Conservation (phyloP, 495 filamentous ascomycete species). For the Niebla homalea region DNA sequence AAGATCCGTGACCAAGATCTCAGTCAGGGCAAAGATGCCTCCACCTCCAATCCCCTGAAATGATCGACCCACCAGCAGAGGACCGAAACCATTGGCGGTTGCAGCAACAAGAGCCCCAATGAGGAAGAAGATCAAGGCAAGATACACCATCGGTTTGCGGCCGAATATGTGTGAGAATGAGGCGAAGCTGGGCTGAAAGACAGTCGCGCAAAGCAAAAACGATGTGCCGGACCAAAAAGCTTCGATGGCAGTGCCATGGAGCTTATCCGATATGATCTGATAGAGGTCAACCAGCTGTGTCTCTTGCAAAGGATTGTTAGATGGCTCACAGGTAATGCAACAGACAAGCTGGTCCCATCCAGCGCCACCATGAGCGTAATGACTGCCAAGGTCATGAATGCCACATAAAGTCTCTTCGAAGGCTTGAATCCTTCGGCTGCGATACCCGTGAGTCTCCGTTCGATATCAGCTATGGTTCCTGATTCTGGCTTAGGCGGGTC, state of each 20-base stretch:
- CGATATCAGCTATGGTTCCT: not conserved
- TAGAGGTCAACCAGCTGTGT: not conserved
- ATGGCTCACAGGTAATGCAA: conserved; percentile 50
- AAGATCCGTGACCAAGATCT: conserved; percentile 54
- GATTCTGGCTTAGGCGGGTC: no score
- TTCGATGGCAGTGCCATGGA: conserved; percentile 41
- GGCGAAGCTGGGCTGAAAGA: conserved; percentile 38
- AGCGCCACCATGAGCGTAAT: conserved; percentile 56
- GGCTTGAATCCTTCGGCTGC: conserved; percentile 14
- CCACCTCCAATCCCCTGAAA: conserved; percentile 65
- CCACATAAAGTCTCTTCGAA: conserved; percentile 14
- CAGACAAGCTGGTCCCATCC: conserved; percentile 61
- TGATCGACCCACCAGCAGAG: conserved; percentile 49
- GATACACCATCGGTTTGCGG: conserved; percentile 25
- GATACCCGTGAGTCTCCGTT: conserved; percentile 4
- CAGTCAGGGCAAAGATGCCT: conserved; percentile 48
- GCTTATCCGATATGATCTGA: conserved; percentile 28
- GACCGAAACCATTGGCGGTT: conserved; percentile 39
- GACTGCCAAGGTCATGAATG: conserved; percentile 42
- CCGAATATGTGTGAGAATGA: conserved; percentile 22
- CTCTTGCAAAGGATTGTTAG: not conserved
- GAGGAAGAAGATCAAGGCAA: conserved; percentile 21
- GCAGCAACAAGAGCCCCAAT: conserved; percentile 22
- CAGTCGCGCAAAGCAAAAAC: conserved; percentile 37
- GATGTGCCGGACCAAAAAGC: conserved; percentile 48